Evolutionary conservation across 2,329 filamentous ascomycete species (phyloP).

Genomic region (Bipolaris bicolor): DNA sequence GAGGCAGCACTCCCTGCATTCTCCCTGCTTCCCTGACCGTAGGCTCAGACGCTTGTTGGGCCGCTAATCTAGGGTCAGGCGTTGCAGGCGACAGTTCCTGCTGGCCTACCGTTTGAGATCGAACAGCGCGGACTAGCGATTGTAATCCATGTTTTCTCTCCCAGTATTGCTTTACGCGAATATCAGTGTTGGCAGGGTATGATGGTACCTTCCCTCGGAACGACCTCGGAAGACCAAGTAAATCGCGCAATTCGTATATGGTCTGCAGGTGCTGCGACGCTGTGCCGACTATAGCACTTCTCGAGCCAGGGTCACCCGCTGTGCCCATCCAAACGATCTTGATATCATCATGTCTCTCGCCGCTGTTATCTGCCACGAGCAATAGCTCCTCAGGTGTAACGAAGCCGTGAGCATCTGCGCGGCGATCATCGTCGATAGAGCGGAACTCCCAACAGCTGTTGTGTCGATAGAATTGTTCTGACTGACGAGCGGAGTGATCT

Average conservation of each 20-base stretch:
- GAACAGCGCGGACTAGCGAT: background rate
- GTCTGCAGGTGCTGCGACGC: conserved; percentile 18
- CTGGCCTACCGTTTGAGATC: background rate
- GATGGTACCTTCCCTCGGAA: conserved; percentile 20
- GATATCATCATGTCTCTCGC: conserved; percentile 20
- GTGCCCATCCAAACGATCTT: conserved; percentile 26
- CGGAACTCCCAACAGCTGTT: conserved; percentile 28
- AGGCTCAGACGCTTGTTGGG: background rate
- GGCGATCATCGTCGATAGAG: conserved; percentile 19
- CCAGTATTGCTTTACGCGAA: conserved; percentile 13
- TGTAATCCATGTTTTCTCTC: background rate
- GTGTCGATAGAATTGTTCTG: conserved; percentile 5
- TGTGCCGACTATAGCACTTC: conserved; percentile 9
- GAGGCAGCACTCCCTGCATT: background rate
- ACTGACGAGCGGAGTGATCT: conserved; percentile 9
- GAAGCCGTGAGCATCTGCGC: conserved; percentile 19
- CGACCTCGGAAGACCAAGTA: conserved; percentile 19
- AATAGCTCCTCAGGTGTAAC: conserved; percentile 24
- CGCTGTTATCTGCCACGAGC: conserved; percentile 14
- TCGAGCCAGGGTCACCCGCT: conserved; percentile 6
- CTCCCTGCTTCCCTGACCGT: background rate
- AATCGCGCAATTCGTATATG: conserved; percentile 19
- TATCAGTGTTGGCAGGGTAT: conserved; percentile 17
- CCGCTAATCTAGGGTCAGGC: background rate
- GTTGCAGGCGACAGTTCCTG: background rate